Evolutionary conservation across 2,329 filamentous ascomycete species (phyloP), one percentile per base, ranked within the genome.

Genomic region (Beauveria sp.): DNA sequence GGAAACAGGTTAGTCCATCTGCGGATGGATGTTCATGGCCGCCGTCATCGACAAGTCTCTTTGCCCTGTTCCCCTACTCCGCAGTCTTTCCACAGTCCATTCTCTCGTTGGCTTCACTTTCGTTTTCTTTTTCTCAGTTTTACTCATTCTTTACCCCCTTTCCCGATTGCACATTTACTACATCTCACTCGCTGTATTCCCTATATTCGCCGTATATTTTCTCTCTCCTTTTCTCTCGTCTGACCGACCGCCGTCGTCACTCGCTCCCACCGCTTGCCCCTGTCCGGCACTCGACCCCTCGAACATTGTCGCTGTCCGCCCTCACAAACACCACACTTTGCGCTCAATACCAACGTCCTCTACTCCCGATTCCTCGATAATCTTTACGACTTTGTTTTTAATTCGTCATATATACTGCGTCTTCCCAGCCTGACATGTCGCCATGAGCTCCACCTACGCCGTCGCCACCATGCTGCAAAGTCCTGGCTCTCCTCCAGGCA

Each of bases 401-500:
- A 54, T 24, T 56, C 43, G 3, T 47, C 49, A 7, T n/a, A 51
- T 40, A 34, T 16, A 42, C 52, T 26, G 51, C 26, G 14, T 34
- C 26, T 20, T 34, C 10, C 20, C 26, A 55, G 28, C 34, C 53
- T 30, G 69, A 65, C 53, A 74, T 74, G 72, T 70, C 66, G 71
- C 65, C 67, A 74, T 75, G 73, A 71, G 72, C 61, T 72, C 70
- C 63, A 69, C 68, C 62, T 71, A 70, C 66, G 65, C 68, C 53
- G 64, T 70, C 66, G 64, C 56, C 61, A 68, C 65, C 64, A 63
- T 65, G 67, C 67, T 72, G 59, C 58, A 60, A 54, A 73, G 71
- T 58, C 74, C 73, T 56, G 72, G 68, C 52, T 76, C 74, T 54
- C 73, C 73, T 12, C 73, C 73, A 58, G 90, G 91, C 69, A 86